Evolutionary conservation across 257 asterid genomes (phyloP).

Genomic region (Vinca minor): DNA sequence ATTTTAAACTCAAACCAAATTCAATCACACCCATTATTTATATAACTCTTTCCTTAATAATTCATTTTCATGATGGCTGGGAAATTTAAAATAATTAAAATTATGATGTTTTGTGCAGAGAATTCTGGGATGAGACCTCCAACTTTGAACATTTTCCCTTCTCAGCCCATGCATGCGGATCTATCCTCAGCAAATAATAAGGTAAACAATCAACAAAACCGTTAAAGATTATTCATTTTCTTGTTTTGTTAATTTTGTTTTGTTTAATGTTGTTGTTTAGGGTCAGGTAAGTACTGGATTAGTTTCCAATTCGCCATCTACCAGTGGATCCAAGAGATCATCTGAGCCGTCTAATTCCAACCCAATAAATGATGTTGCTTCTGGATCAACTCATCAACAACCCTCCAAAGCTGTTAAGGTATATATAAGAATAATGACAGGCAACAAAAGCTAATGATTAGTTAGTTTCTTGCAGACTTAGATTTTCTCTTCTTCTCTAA

Average conservation of each 20-base stretch:
- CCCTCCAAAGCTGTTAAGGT: constrained; percentile 72
- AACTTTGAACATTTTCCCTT: constrained; percentile 85
- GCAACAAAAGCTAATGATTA: constrained; percentile 11
- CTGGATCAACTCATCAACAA: constrained; percentile 32
- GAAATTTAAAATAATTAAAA: no score
- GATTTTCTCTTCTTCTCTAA: constrained; percentile 9
- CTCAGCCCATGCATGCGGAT: constrained; percentile 93
- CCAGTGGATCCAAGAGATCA: constrained; percentile 58
- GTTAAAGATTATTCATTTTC: no score
- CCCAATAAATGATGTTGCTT: constrained; percentile 43
- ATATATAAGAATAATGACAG: no score
- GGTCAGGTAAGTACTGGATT: constrained; percentile 37
- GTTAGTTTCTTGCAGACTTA: constrained; percentile 10
- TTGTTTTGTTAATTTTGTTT: no score
- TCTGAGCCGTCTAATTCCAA: constrained; percentile 58
- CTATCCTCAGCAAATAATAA: constrained; percentile 22
- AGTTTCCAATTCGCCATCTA: constrained; percentile 27
- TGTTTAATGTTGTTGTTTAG: neutral
- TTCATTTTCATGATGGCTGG: no score
- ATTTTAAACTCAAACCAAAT: no score
- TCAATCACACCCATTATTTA: no score
- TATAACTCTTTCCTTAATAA: no score
- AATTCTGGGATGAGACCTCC: constrained; percentile 61
- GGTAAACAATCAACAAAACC: no score
- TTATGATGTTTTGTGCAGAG: no score